Base-by-base conservation (phyloP, 2,329 filamentous ascomycete species). In the Scopulariopsis brevicaulis region DNA sequence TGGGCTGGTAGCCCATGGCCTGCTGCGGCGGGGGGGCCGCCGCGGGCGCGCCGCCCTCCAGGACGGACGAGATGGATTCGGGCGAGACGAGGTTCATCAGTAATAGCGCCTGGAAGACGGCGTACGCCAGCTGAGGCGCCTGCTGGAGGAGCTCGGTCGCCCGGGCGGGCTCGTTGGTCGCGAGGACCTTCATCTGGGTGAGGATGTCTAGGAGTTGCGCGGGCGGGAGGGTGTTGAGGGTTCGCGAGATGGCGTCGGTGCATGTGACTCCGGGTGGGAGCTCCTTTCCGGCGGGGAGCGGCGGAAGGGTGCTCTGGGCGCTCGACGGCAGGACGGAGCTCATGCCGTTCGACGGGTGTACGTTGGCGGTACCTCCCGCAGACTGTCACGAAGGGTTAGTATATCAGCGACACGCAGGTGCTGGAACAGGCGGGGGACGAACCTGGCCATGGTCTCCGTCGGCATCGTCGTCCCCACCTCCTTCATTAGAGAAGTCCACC, bases 401-500 rank as follows among this genome's bases (percentile, higher is more conserved):
- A 50, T n/a, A 24, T 11, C 2, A 24, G 12, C 12, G 20, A 22
- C 8, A 24, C 7, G 24, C 4, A 22, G 12, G 6, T n/a, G 22
- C 11, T 20, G 2, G 20, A 24, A 6, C n/a, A 50, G 20, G 20
- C 28, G 28, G 20, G 35, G 20, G 24, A 28, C 57, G 35, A 54
- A 54, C 57, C 58, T 58, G n/a, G 37, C 54, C 28, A 54, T 58
- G 56, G 46, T 62, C 59, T 20, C 55, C 66, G 48, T 72, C 72
- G 61, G 79, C 83, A 59, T 87, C 84, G 61, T 86, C 85, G 61
- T 81, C 80, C 52, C 84, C 86, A 64, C 87, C 87, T 63, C 90
- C 90, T 70, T 96, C 93, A 71, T 96, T 96, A 60, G 90, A 94
- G 73, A 95, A 99, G 72, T 97, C 94, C 58, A 99, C 94, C 60